Conservation (phyloP, 768 basidiomycete genomes). For the Mycena latifolia region DNA sequence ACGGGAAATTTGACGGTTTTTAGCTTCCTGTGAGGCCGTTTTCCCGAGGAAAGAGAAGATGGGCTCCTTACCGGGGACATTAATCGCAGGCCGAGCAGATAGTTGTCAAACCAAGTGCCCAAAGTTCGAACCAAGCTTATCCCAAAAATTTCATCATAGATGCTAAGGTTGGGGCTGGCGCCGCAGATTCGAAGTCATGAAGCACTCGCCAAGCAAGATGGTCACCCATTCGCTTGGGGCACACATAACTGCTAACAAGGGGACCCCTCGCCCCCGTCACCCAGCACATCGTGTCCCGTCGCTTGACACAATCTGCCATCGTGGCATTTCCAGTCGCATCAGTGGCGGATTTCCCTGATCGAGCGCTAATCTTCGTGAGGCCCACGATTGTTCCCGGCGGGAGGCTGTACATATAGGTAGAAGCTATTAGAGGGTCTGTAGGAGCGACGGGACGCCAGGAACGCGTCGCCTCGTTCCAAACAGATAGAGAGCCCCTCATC, state of each 20-base stretch:
- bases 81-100: not conserved
- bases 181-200: not conserved
- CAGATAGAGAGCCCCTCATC: not conserved
- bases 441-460: not conserved
- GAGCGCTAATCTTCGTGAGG: not conserved
- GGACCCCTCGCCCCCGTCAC: not conserved
- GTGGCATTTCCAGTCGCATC: not conserved
- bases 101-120: not conserved
- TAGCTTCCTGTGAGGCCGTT: too few relatives aligned
- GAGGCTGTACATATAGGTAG: not conserved
- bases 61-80: not conserved
- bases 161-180: not conserved
- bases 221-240: slow-evolving; percentile 17
- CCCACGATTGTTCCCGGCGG: slow-evolving; percentile 1
- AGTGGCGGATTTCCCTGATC: not conserved
- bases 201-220: not conserved
- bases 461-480: not conserved
- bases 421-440: not conserved
- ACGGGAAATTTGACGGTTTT: too few relatives aligned
- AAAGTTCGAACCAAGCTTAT: not conserved
- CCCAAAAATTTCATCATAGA: not conserved
- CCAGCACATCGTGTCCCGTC: slow-evolving; percentile 10
- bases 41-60: not conserved
- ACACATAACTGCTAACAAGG: not conserved
- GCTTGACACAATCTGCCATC: slow-evolving; percentile 1